Percentiles rank a stretch among this genome's conserved stretches.
phyloP scores from a whole-genome alignment of 2,329 filamentous ascomycete species.

The Sarocladiaceae sp. region DNA sequence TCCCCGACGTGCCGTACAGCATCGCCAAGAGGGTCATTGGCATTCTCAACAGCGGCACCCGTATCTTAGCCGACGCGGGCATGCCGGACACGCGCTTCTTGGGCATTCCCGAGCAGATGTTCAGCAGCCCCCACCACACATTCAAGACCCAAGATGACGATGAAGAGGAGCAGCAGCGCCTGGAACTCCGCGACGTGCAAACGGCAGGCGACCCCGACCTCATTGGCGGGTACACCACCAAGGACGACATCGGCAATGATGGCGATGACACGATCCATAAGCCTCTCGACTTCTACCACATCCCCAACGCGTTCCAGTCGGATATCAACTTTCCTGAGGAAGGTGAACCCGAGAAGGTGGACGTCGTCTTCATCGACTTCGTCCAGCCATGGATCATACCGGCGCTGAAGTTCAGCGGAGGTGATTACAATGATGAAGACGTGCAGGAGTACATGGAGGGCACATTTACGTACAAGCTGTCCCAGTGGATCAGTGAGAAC shows the following conservation, averaged over 20 bases:
- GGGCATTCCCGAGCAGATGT: conserved; percentile 41
- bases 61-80: conserved; percentile 33
- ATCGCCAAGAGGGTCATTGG: conserved; percentile 64
- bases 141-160: conserved; percentile 4
- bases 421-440: conserved; percentile 41
- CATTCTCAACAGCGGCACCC: conserved; percentile 49
- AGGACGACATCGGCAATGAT: conserved; percentile 73
- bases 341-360: conserved; percentile 63
- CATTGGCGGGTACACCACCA: conserved; percentile 74
- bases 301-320: conserved; percentile 80
- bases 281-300: conserved; percentile 63
- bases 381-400: conserved; percentile 74
- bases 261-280: conserved; percentile 88
- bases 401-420: conserved; percentile 59
- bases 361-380: conserved; percentile 89
- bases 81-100: conserved; percentile 38
- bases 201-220: conserved; percentile 31
- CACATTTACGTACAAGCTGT: conserved; percentile 49
- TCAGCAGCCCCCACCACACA: conserved; percentile 14
- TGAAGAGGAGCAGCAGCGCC: conserved; percentile 18
- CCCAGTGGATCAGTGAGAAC: conserved; percentile 51
- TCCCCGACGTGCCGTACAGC: conserved; percentile 74
- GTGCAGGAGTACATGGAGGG: conserved; percentile 46
- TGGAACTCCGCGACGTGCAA: conserved; percentile 24
- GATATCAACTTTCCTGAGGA: conserved; percentile 54